These are phyloP conservation scores for Paspalum vaginatum DNA, from an alignment of 176 grass and related monocot species.

Conservation along the genomic window DNA sequence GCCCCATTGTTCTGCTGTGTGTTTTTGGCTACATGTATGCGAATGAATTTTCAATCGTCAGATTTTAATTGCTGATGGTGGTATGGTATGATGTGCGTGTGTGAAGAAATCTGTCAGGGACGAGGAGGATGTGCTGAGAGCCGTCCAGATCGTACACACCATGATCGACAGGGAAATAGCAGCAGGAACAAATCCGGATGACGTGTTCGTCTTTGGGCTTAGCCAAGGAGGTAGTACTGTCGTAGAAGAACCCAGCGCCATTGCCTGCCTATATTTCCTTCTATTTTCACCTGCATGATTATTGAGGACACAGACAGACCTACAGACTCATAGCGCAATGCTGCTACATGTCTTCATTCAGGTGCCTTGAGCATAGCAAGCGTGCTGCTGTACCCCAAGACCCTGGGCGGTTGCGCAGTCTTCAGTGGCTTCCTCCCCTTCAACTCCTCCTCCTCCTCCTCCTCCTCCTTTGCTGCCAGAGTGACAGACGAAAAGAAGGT, in stretches of 20 bases:
- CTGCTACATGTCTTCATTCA: conserved; percentile 18
- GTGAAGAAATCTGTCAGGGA: conserved; percentile 61
- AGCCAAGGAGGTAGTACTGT: conserved; percentile 79
- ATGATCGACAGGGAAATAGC: conserved; percentile 73
- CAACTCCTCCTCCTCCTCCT: conserved; percentile 51
- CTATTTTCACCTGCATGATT: too few species aligned
- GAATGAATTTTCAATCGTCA: too few species aligned
- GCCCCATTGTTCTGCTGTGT: too few species aligned
- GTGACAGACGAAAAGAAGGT: conserved; percentile 67
- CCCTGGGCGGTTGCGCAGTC: conserved; percentile 68
- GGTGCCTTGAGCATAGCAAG: conserved; percentile 71
- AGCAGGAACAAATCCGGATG: conserved; percentile 43
- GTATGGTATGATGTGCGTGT: too few species aligned
- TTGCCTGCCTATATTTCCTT: too few species aligned
- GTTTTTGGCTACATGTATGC: background rate
- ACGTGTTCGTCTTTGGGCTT: conserved; percentile 75
- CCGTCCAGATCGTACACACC: conserved; percentile 58
- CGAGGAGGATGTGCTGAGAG: conserved; percentile 62
- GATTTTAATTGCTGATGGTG: too few species aligned
- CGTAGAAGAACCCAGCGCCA: too few species aligned
- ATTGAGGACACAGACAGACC: too few species aligned
- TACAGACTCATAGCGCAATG: background rate
- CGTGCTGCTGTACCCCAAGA: conserved; percentile 62
- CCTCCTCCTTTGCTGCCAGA: conserved; percentile 28
- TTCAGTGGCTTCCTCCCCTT: conserved; percentile 86